Base-by-base conservation (phyloP, 2,329 filamentous ascomycete species). In the Cercospora sp. region DNA sequence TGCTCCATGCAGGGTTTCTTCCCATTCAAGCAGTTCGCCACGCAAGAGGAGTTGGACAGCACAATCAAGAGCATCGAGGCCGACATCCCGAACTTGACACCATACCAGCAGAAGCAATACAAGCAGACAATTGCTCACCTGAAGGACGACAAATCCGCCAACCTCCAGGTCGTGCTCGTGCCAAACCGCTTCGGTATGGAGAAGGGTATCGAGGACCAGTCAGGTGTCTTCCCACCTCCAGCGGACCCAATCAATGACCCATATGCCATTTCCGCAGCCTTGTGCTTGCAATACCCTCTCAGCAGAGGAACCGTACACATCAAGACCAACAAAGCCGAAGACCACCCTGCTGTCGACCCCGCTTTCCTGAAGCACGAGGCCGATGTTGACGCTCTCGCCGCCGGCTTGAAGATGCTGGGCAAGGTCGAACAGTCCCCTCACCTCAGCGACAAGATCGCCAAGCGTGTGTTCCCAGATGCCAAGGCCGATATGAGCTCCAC, bases 361-460 rank as follows among this genome's bases (percentile, higher is more conserved):
- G 70, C 70, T 26, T 77, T 72, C 68, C 66, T 76, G 60, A 80
- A 75, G 28, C 81, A 83, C 32, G 85, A 85, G 12, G 77, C 84
- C 3, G 84, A 86, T 70, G 81, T 89, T 60, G 69, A 70, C 30
- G 71, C 75, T 21, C 71, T 75, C 58, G 76, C 75, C 26, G 74
- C 75, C 8, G 75, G 78, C 9, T 63, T 79, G 16, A 71, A 75
- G 28, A 75, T 86, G 59, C 67, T 82, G 5, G 77, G 82, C 0
- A 75, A 80, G 21, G 82, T 86, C 76, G 79, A 80, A 5, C 74
- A 81, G 13, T 81, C 80, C 10, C 74, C 80, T 1, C 76, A 77
- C 0, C 81, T 86, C 32, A 77, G 77, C 0, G 73, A 80, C 12
- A 81, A 78, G 13, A 81, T 87, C 49, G 63, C 69, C 0, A 68